These are phyloP conservation scores for Biscutella laevigata DNA, from an alignment of 441 rosid genomes.

Conservation along the genomic window DNA sequence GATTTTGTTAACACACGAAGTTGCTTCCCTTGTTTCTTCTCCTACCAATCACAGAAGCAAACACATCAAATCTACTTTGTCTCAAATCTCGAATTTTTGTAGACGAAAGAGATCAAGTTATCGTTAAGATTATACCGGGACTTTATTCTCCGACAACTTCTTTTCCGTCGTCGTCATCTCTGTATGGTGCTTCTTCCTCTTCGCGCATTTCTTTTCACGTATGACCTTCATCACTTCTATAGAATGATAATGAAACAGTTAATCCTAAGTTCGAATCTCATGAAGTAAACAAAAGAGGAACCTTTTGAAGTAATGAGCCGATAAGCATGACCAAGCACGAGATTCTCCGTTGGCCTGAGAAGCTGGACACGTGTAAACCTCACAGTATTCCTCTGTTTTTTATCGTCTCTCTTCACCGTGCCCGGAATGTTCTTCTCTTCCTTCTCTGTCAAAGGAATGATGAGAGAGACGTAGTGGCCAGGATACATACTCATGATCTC, in stretches of 20 bases:
- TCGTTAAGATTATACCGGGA: slow-evolving; percentile 29
- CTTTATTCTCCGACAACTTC: slow-evolving; percentile 40
- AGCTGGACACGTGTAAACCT: slow-evolving; percentile 82
- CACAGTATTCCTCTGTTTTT: slow-evolving; percentile 29
- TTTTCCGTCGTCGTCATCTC: slow-evolving; percentile 21
- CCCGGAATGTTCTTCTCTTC: slow-evolving; percentile 22
- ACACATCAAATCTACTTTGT: background rate
- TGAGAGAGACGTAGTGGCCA: slow-evolving; percentile 82
- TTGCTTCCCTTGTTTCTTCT: slow-evolving; percentile 40
- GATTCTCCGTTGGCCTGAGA: slow-evolving; percentile 73
- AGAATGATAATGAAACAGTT: background rate
- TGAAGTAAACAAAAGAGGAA: background rate
- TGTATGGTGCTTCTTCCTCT: slow-evolving; percentile 36
- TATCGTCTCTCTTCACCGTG: background rate
- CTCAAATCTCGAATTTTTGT: background rate
- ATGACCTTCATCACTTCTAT: slow-evolving; percentile 81
- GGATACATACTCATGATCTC: slow-evolving; percentile 76
- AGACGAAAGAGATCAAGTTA: background rate
- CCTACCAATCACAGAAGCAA: slow-evolving; percentile 8
- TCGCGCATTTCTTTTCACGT: slow-evolving; percentile 65
- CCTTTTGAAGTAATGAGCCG: slow-evolving; percentile 83
- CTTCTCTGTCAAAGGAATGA: slow-evolving; percentile 57
- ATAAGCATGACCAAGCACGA: slow-evolving; percentile 78
- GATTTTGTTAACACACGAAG: slow-evolving; percentile 19
- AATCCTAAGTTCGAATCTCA: background rate